Conservation (phyloP, 306 rosid species). For the Casuarina glauca region DNA sequence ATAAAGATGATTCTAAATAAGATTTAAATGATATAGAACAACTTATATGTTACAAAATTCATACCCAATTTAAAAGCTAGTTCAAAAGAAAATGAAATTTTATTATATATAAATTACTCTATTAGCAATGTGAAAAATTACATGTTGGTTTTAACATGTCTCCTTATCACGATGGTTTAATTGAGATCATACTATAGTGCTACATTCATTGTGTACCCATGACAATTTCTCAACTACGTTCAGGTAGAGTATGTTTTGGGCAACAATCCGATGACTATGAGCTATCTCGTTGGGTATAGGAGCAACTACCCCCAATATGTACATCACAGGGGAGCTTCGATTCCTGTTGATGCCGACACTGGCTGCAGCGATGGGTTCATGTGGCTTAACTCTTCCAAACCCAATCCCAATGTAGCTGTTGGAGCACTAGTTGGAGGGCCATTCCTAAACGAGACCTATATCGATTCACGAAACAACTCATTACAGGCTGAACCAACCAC, state of each 20-base stretch:
- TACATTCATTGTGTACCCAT: neutral
- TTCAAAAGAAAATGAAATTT: too few relatives aligned
- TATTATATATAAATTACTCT: too few relatives aligned
- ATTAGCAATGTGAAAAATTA: too few relatives aligned
- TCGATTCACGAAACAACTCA: constrained; percentile 55
- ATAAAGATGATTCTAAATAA: too few relatives aligned
- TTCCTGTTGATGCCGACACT: constrained; percentile 52
- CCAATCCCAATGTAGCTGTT: constrained; percentile 61
- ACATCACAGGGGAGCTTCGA: constrained; percentile 74
- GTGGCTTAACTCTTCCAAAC: constrained; percentile 46
- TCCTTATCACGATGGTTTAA: too few relatives aligned
- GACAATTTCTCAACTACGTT: constrained; percentile 5
- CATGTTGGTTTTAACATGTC: too few relatives aligned
- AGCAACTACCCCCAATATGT: constrained; percentile 50
- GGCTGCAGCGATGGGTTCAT: constrained; percentile 62
- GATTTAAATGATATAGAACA: too few relatives aligned
- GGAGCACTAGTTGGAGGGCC: constrained; percentile 81
- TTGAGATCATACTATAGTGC: too few relatives aligned
- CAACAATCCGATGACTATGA: constrained; percentile 54
- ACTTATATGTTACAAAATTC: too few relatives aligned
- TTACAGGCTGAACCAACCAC: constrained; percentile 66
- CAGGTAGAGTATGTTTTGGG: constrained; percentile 69
- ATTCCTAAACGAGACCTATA: constrained; percentile 56
- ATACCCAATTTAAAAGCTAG: too few relatives aligned
- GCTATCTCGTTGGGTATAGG: constrained; percentile 66